Evolutionary conservation across 2,329 filamentous ascomycete species (phyloP), one percentile per base, ranked within the genome.

Genomic region (Alternaria hordeiaustralica): DNA sequence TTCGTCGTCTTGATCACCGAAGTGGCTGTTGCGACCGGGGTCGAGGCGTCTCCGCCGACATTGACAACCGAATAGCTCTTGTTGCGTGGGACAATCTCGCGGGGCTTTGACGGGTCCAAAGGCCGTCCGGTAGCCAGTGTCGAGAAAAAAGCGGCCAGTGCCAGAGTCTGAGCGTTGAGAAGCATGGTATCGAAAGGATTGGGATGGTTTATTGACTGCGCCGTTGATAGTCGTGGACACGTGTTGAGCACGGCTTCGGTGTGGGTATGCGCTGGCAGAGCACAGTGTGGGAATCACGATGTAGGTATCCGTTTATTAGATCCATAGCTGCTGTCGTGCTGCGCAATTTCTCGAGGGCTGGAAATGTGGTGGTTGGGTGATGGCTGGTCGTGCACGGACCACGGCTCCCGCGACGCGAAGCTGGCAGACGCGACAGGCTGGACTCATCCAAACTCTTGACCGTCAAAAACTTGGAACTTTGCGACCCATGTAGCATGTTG

Each of bases 31-130:
- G 67, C 49, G 26, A 60, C 67, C 51, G 69, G 41, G 20, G 71
- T 72, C 6, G 74, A 66, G 12, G 74, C 69, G 23, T 78, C 79
- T 28, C 79, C 79, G 46, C 79, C 79, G 21, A 80, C 79, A 55
- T 81, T 81, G 66, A 81, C 76, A n/a, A 81, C 71, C 4, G 75
- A 71, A 58, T 80, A 81, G 30, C 73, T 76, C 61, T 77, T 80
- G 30, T 70, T 67, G 12, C 76, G 75, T 25, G 68, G 68, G 26
- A 61, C 67, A 28, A 75, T 21, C 15, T 71, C 44, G 26, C 58
- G 64, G 26, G 63, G 60, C 43, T 66, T 64, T 6, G 46, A 28
- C 54, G 65, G 61, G 13, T 77, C 72, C 18, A 80, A 63, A 3
- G 78, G 78, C 28, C 75, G 61, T n/a, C 63, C 73, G 56, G 58